Base-by-base conservation (phyloP, 305 asterid species). In the Fraxinus albicans region DNA sequence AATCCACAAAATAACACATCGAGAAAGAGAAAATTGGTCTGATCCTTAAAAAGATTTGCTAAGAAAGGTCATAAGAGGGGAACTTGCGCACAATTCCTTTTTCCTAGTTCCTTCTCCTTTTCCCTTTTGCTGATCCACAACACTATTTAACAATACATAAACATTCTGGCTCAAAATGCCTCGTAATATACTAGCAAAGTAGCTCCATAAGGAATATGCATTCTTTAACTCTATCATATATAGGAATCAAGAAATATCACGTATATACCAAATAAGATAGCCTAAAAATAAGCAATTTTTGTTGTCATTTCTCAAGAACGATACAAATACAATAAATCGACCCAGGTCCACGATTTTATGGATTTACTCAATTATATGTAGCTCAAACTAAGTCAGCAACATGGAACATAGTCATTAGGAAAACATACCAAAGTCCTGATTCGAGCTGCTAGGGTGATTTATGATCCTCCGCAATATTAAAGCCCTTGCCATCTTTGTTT, bases 401-500 rank as follows among this genome's bases (percentile, higher is more conserved):
- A 19, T 7, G 8, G 4, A 36, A 55, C 44, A 60, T 23, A 17
- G 72, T 65, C 83, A 87, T 87, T 89, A 88, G 29, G 91, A 86
- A 79, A 88, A 85, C 91, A 89, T 86, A 87, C 94, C 92, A 40
- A 38, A 65, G 38, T 87, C 91, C 77, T 80, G 82, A 86, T 77
- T 80, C 17, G 93, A 89, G 82, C 85, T 10, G 44, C 86, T 84
- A 0, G 97, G 93, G 50, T 91, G 84, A 81, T 86, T 89, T 36
- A 91, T 91, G 73, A 95, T 93, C 89, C 83, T 88, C 81, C 91
- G 67, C 88, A 92, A 79, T 44, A 95, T 83, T 89, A 94, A 85
- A 0, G 98, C 88, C 84, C 98, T 88, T 0, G 98, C 95, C 92
- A 79, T 90, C 84, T 91, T 87, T 79, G 94, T 91, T 76, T 90